Base-by-base conservation (phyloP, 352 stramenopile species). In the Globisporangium iwayamae region DNA sequence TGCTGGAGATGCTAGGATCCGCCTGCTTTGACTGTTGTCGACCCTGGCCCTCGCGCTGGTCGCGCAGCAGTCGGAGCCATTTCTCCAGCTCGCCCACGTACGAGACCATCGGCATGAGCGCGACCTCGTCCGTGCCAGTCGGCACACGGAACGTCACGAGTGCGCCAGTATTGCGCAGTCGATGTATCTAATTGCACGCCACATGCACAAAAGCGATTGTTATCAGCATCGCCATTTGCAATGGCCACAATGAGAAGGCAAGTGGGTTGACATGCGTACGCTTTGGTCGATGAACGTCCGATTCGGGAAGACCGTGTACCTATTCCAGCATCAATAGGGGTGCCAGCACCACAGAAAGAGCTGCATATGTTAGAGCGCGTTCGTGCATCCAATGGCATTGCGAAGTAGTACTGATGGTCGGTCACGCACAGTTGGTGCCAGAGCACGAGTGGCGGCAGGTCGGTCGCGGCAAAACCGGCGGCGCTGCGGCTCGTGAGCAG, bases 221-320 rank as follows among this genome's bases (percentile, higher is more conserved):
- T 48, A 48, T 22, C 4, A 22, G 43, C 10, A 7, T 20, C 41
- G 13, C 16, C 41, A n/a, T 9, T 47, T 47, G 8, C 14, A 7
- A n/a, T 9, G 20, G 41, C 3, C 14, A 48, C 4, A 22, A 48
- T 48, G 43, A 11, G 2, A 9, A 20, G 5, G 5, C 9, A 20
- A 9, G 7, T 38, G 30, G 32, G 45, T 47, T 48, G 16, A 56
- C 18, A 62, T 14, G 9, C 18, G 67, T 60, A 90, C 81, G 55
- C 79, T 89, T 43, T 89, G 79, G 50, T 89, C 79, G 18, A 89
- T 69, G 30, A 83, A 85, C 22, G 81, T 87, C 14, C 79, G 74
- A 62, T 87, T 91, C 22, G 74, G 67, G 43, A 88, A 65, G 53
- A 89, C 63, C 0, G 69, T 72, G 61, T 91, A 89, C 20, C 81